Percentiles rank a stretch among this genome's conserved stretches.
These are phyloP conservation scores for Candida caryicola DNA, from an alignment of 805 yeast genomes.

Conservation along the genomic window DNA sequence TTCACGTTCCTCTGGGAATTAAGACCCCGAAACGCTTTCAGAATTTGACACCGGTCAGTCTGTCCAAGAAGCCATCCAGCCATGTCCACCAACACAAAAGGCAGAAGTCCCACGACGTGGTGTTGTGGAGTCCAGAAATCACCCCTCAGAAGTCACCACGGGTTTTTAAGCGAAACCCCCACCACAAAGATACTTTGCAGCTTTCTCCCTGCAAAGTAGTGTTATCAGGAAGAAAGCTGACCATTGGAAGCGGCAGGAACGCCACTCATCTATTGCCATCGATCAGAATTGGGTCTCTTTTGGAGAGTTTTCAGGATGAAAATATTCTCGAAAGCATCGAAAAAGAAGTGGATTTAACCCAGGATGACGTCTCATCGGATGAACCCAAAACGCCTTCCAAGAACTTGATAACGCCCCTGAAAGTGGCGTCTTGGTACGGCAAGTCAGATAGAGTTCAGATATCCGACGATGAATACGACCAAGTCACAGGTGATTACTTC, in stretches of 20 bases:
- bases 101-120: constrained; percentile 6
- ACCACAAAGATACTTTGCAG: constrained; percentile 7
- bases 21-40: not conserved
- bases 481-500: not conserved
- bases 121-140: constrained; percentile 7
- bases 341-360: constrained; percentile 2
- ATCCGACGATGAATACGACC: constrained; percentile 7
- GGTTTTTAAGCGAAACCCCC: constrained; percentile 1
- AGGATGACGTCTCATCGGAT: not conserved
- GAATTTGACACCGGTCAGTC: constrained; percentile 1
- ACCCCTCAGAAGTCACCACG: constrained; percentile 10
- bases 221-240: constrained; percentile 9
- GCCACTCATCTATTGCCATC: constrained; percentile 1
- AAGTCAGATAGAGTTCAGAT: constrained; percentile 3
- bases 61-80: constrained; percentile 1
- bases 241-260: constrained; percentile 10
- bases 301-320: not conserved
- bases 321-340: not conserved
- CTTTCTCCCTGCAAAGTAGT: constrained; percentile 4
- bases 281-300: constrained; percentile 2
- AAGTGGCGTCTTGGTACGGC: constrained; percentile 9
- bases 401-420: constrained; percentile 5
- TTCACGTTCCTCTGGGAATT: not conserved
- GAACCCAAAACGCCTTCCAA: constrained; percentile 7
- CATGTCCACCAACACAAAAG: constrained; percentile 1